Percentiles rank a stretch among this genome's conserved stretches.
These are phyloP conservation scores for Fusarium tjaetaba DNA, from an alignment of 2,329 filamentous ascomycete species.

Conservation along the genomic window DNA sequence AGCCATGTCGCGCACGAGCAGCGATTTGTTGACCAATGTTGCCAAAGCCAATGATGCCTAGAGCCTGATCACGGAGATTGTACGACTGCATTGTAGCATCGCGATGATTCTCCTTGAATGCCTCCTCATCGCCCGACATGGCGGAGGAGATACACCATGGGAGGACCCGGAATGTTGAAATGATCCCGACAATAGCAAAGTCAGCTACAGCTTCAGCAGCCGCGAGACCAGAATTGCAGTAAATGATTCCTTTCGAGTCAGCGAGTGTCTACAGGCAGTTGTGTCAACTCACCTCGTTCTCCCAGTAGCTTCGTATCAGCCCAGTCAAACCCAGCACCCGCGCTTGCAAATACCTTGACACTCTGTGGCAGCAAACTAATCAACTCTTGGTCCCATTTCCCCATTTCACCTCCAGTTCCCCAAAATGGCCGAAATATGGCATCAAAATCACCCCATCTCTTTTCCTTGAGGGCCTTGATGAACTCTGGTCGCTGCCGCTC, in stretches of 20 bases:
- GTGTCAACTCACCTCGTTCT: constrained; percentile 59
- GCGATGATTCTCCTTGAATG: constrained; percentile 68
- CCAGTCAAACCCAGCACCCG: constrained; percentile 75
- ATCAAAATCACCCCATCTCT: constrained; percentile 64
- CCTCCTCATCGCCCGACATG: constrained; percentile 45
- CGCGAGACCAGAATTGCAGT: constrained; percentile 77
- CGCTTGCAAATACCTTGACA: constrained; percentile 70
- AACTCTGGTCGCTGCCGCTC: constrained; percentile 64
- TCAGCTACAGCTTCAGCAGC: constrained; percentile 79
- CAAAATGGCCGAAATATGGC: constrained; percentile 70
- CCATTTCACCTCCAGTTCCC: constrained; percentile 73
- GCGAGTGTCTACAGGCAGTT: background rate
- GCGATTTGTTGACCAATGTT: constrained; percentile 73
- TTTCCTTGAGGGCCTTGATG: constrained; percentile 58
- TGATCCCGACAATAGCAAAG: constrained; percentile 73
- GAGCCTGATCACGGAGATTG: constrained; percentile 68
- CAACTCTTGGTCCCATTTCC: constrained; percentile 69
- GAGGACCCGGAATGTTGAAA: constrained; percentile 75
- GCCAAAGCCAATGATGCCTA: constrained; percentile 77
- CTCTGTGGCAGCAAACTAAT: constrained; percentile 64
- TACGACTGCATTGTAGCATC: constrained; percentile 67
- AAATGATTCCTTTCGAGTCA: constrained; percentile 64
- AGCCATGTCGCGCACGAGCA: constrained; percentile 59
- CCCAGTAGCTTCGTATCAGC: constrained; percentile 70
- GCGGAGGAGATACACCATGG: constrained; percentile 71